Base-by-base conservation (phyloP, 441 rosid species). In the Populus trichocarpa region DNA sequence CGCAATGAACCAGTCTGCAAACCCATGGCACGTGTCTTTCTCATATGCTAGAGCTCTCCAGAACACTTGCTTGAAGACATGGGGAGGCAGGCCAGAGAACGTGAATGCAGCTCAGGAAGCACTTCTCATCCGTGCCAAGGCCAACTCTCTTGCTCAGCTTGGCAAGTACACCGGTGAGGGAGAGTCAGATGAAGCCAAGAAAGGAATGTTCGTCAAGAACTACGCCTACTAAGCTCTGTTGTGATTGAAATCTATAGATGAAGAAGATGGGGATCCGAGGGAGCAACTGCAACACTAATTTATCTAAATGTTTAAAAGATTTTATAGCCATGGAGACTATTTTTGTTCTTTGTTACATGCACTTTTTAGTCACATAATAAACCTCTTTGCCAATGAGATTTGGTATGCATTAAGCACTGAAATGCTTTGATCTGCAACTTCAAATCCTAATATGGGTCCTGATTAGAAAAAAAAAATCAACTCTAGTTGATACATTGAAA, bases 21-120 rank as follows among this genome's bases (percentile, higher is more conserved):
- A 88, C 92, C 94, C 94, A 7, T 96, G 99, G 99, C 97, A 92
- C 30, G 95, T 96, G 73, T 93, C 99, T 0, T 95, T 93, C 92
- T 95, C 97, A 13, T 95, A 93, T 9, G 98, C 98, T 18, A 90
- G 97, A 74, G 97, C 98, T 40, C 89, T 95, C 71, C 99, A 95
- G 79, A 95, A 93, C 92, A 95, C 97, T 67, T 91, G 94, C 88
- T 66, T 95, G 90, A 95, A 91, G 89, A 93, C 93, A 69, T 92
- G 99, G 97, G 95, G 88, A 80, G 98, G 99, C 79, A 85, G 88
- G 73, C 90, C 91, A 0, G 95, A 95, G 90, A 93, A 91, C 66
- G 97, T 92, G 70, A 84, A 90, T 80, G 94, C 90, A 0, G 99
- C 99, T 83, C 97, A 95, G 82, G 93, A 89, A 5, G 1, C 83